Percentiles rank a stretch among this genome's conserved stretches.
phyloP scores from a whole-genome alignment of 2,329 filamentous ascomycete genomes.

The Nigrospora sphaerica region DNA sequence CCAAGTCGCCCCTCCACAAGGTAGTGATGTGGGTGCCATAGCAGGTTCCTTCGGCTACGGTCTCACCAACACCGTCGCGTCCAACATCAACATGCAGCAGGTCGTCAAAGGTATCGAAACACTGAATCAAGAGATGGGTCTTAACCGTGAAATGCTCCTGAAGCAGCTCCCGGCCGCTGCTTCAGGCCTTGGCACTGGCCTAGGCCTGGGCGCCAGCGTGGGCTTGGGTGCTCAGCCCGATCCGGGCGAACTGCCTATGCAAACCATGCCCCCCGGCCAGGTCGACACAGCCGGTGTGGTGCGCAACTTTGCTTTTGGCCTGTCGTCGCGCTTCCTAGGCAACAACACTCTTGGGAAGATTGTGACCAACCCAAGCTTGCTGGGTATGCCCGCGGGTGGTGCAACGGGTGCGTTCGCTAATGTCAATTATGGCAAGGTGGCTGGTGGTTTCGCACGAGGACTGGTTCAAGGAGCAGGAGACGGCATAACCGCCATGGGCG shows the following conservation, averaged over 20 bases:
- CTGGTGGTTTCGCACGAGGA: slow-evolving; percentile 26
- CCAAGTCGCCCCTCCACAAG: slow-evolving; percentile 2
- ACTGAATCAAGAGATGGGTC: neutral
- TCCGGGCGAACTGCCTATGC: slow-evolving; percentile 4
- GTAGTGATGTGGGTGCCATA: slow-evolving; percentile 7
- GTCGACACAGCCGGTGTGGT: slow-evolving; percentile 14
- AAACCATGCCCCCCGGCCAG: slow-evolving; percentile 11
- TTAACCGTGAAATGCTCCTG: slow-evolving; percentile 6
- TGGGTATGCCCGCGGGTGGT: neutral
- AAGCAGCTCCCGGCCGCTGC: slow-evolving; percentile 14
- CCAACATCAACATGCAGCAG: slow-evolving; percentile 8
- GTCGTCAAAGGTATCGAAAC: neutral
- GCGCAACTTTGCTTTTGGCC: slow-evolving; percentile 15
- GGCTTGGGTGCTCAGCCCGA: slow-evolving; percentile 21
- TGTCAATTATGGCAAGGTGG: slow-evolving; percentile 19
- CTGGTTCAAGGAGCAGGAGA: slow-evolving; percentile 26
- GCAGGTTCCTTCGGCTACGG: slow-evolving; percentile 14
- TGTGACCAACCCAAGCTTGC: neutral
- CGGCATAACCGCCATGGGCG: slow-evolving; percentile 23
- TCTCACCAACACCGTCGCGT: slow-evolving; percentile 10
- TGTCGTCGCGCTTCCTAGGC: slow-evolving; percentile 22
- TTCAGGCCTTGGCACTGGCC: slow-evolving; percentile 18
- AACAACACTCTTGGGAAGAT: slow-evolving; percentile 22
- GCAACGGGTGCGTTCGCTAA: slow-evolving; percentile 7
- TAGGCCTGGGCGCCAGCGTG: slow-evolving; percentile 16